Evolutionary conservation across 306 rosid genomes (phyloP).

Genomic region (Parietaria judaica): DNA sequence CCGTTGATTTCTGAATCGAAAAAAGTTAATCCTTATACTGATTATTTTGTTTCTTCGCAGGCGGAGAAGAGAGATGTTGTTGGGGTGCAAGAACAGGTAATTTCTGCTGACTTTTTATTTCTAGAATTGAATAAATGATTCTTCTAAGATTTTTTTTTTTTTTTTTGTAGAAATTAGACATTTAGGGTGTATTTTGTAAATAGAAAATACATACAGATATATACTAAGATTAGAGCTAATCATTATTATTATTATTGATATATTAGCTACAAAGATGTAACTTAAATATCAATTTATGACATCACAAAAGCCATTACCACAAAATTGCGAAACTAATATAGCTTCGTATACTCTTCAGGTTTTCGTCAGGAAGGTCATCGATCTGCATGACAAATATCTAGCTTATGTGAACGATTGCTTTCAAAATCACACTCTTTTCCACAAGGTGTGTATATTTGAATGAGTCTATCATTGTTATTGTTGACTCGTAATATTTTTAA

Average conservation of each 20-base stretch:
- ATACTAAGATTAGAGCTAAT: no score
- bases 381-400: constrained; percentile 46
- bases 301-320: no score
- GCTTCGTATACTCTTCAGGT: constrained; percentile 31
- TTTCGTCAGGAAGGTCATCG: constrained; percentile 49
- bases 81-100: constrained; percentile 56
- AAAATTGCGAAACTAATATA: constrained; percentile 15
- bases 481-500: not conserved
- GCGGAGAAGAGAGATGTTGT: constrained; percentile 74
- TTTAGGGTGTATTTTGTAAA: no score
- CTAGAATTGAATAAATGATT: constrained; percentile 9
- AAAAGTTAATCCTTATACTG: constrained; percentile 15
- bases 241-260: no score
- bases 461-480: constrained; percentile 6
- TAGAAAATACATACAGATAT: no score
- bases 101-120: not conserved
- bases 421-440: constrained; percentile 68
- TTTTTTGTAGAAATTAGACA: no score
- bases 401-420: constrained; percentile 72
- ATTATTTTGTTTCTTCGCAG: constrained; percentile 34
- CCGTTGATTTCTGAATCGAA: not conserved
- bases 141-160: not conserved
- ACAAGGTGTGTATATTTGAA: constrained; percentile 30
- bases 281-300: no score
- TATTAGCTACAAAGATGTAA: not conserved